Base-by-base conservation (phyloP, 345 rosid genomes). In the Citrus medica region DNA sequence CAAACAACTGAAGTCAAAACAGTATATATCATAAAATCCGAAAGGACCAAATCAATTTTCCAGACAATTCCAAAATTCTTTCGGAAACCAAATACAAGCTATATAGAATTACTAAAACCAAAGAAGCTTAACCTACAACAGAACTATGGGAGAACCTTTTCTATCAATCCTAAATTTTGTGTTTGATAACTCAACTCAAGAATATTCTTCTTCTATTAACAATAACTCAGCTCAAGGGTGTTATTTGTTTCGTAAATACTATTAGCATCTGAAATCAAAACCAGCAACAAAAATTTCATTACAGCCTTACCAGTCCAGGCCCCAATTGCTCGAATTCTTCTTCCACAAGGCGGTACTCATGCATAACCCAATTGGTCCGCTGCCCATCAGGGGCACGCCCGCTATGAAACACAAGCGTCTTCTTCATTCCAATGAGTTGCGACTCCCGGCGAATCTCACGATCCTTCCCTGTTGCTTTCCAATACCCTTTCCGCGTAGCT, bases 311-410 rank as follows among this genome's bases (percentile, higher is more conserved):
- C 94, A 89, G 87, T 62, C 67, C 66, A 51, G 68, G 66, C 71
- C 88, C 87, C n/a, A 81, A 74, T 55, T 40, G 86, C 42, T 89
- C 89, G 37, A 79, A 79, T 76, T 90, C 97, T 42, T 85, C 84
- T 24, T 87, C 89, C 78, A 81, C 84, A 58, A 94, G 90, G 28
- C 89, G 86, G 77, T 94, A 94, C 76, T 94, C 97, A 27, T 94
- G 92, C 90, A 93, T 90, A 28, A 92, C 85, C 98, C 98, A 94
- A 74, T 93, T 83, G 59, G 97, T 93, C 64, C 91, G 81, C 62
- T 73, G 75, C 75, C 93, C 94, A 28, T 87, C 82, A 0, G 94
- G 92, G 19, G 92, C 87, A 66, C 92, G 87, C 17, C 97, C 97
- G 12, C 63, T 73, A 77, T 95, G 85, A 77, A 85, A 93, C 40